Conservation (phyloP, 2,329 filamentous ascomycete genomes). For the Lasiodiplodia hormozganensis region DNA sequence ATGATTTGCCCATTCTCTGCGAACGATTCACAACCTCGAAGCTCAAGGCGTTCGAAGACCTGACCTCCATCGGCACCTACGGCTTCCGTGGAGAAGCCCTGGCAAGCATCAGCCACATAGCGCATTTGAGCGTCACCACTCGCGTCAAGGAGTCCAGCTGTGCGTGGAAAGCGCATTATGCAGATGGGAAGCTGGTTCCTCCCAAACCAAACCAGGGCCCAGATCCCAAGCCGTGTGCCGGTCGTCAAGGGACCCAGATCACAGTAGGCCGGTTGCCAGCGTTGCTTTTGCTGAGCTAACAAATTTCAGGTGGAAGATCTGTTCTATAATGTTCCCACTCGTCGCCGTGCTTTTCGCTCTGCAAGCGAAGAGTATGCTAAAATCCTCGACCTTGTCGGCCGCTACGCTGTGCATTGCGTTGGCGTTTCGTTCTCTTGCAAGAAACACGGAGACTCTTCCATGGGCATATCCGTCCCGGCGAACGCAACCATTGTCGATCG, state of each 20-base stretch:
- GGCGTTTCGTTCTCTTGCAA: conserved; percentile 97
- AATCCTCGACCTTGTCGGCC: conserved; percentile 91
- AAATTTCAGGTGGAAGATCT: conserved; percentile 77
- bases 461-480: conserved; percentile 79
- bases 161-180: conserved; percentile 90
- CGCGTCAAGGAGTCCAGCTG: conserved; percentile 87
- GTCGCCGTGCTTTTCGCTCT: conserved; percentile 88
- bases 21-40: conserved; percentile 98
- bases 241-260: conserved; percentile 90
- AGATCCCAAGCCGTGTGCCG: conserved; percentile 87
- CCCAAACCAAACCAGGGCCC: conserved; percentile 86
- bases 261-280: conserved; percentile 60
- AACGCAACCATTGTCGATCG: conserved; percentile 77
- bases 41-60: conserved; percentile 89
- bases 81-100: conserved; percentile 97
- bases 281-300: conserved; percentile 30
- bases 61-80: conserved; percentile 89
- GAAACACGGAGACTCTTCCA: conserved; percentile 87
- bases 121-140: conserved; percentile 92
- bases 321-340: conserved; percentile 94
- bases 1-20: conserved; percentile 89
- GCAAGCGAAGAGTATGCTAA: conserved; percentile 96
- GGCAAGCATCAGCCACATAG: conserved; percentile 97
- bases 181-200: conserved; percentile 79
- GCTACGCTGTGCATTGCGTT: conserved; percentile 89